Evolutionary conservation across 2,329 filamentous ascomycete genomes (phyloP).

Genomic region (Pestalotiopsis sp.): DNA sequence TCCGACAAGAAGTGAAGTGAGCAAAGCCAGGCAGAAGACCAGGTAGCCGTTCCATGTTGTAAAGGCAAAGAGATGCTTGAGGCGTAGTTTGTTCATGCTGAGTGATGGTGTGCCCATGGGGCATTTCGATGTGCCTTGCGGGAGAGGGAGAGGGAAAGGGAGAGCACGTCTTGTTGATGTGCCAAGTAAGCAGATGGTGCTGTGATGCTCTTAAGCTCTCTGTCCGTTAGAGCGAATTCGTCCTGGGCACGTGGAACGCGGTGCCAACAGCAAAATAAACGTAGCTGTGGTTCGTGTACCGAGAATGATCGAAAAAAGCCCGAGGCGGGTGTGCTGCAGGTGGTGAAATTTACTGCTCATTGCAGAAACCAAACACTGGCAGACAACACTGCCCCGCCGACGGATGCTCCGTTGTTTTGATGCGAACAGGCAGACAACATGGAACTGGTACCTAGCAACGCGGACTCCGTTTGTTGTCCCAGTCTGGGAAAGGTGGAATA

Average conservation of each 20-base stretch:
- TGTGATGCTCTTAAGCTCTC: too few species aligned
- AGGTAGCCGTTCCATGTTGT: slow-evolving; percentile 62
- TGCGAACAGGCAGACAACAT: neutral
- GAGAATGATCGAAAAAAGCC: too few species aligned
- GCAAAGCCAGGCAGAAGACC: slow-evolving; percentile 55
- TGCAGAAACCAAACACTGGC: neutral
- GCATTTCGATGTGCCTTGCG: neutral
- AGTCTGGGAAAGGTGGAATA: too few species aligned
- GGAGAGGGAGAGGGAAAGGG: neutral
- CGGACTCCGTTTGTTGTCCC: neutral
- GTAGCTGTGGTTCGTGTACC: too few species aligned
- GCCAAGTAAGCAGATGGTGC: too few species aligned
- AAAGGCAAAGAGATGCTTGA: slow-evolving; percentile 68
- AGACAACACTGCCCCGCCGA: neutral
- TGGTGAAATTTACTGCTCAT: neutral
- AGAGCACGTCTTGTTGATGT: too few species aligned
- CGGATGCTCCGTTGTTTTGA: neutral
- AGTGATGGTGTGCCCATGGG: neutral
- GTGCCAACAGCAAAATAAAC: too few species aligned
- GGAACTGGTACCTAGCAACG: neutral
- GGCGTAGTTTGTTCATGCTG: slow-evolving; percentile 12
- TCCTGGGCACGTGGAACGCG: too few species aligned
- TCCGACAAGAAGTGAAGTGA: slow-evolving; percentile 61
- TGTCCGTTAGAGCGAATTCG: too few species aligned
- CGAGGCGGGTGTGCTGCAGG: too few species aligned